These are phyloP conservation scores for Rosa multiflora DNA, from an alignment of 306 rosid species.

Conservation along the genomic window DNA sequence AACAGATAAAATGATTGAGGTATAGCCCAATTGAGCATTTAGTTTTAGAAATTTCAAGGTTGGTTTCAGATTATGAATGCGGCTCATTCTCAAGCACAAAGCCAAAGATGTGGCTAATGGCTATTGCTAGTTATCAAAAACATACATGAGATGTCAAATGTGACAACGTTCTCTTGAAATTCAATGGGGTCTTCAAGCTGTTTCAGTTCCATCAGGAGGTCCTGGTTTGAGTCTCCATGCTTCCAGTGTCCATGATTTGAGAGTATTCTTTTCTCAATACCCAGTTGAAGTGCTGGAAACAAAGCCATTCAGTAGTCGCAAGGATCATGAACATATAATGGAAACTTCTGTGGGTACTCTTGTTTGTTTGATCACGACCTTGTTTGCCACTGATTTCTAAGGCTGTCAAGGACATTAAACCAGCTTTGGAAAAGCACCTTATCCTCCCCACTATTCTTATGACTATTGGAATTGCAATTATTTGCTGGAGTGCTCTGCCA, in stretches of 20 bases:
- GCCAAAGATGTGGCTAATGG: slow-evolving; percentile 70
- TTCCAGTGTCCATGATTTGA: slow-evolving; percentile 72
- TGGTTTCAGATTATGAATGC: slow-evolving; percentile 39
- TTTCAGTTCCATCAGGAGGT: slow-evolving; percentile 84
- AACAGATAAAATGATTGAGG: not conserved
- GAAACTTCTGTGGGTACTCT: slow-evolving; percentile 55
- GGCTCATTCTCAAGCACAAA: slow-evolving; percentile 21
- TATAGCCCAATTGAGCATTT: slow-evolving; percentile 59
- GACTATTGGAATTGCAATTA: slow-evolving; percentile 68
- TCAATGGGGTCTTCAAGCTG: slow-evolving; percentile 87
- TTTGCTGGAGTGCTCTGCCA: slow-evolving; percentile 74
- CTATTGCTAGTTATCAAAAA: slow-evolving; percentile 75
- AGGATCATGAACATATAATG: slow-evolving; percentile 39
- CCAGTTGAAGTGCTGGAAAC: slow-evolving; percentile 46
- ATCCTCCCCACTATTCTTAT: slow-evolving; percentile 68
- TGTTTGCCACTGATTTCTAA: slow-evolving; percentile 80
- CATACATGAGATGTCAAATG: slow-evolving; percentile 83
- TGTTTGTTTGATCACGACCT: slow-evolving; percentile 72
- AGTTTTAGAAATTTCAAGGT: slow-evolving; percentile 61
- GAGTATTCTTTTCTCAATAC: slow-evolving; percentile 36
- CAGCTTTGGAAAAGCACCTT: slow-evolving; percentile 73
- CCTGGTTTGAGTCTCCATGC: slow-evolving; percentile 78
- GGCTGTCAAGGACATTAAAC: slow-evolving; percentile 80
- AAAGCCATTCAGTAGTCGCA: slow-evolving; percentile 42
- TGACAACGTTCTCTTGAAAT: slow-evolving; percentile 76